A percentile compares a stretch with the other conserved stretches of the same genome.
Evolutionary conservation across 2,329 filamentous ascomycete genomes (phyloP).

Genomic region (Nemania abortiva): DNA sequence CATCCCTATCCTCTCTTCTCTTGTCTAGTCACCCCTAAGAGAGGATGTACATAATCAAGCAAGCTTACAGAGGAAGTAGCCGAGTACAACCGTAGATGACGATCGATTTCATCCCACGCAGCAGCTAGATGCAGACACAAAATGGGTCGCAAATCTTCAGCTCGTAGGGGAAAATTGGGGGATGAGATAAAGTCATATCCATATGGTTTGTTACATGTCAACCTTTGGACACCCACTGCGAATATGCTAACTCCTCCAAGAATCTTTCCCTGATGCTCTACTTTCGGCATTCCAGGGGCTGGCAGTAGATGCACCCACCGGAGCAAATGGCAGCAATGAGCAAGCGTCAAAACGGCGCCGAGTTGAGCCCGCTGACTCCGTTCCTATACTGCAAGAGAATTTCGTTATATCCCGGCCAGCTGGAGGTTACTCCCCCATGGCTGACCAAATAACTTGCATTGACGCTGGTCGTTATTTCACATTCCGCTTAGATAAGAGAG

Average conservation of each 20-base stretch:
- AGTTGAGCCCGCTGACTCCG: slow-evolving; percentile 37
- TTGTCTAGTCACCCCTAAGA: neutral
- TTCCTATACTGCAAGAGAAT: slow-evolving; percentile 41
- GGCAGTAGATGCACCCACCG: neutral
- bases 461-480: slow-evolving; percentile 39
- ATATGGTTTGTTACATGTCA: slow-evolving; percentile 18
- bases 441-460: slow-evolving; percentile 23
- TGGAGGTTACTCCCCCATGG: neutral
- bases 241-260: slow-evolving; percentile 25
- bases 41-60: neutral
- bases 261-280: slow-evolving; percentile 29
- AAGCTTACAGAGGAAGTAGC: neutral
- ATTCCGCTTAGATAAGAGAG: slow-evolving; percentile 16
- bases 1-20: neutral
- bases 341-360: slow-evolving; percentile 43
- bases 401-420: slow-evolving; percentile 40
- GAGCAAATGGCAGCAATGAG: slow-evolving; percentile 21
- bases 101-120: neutral
- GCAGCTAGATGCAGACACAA: neutral
- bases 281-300: slow-evolving; percentile 18
- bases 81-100: neutral
- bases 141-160: neutral
- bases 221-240: neutral
- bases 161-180: neutral
- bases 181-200: slow-evolving; percentile 2